These are phyloP conservation scores for Dryadomyces quercus-mongolicae DNA, from an alignment of 2,329 filamentous ascomycete genomes.

Conservation along the genomic window DNA sequence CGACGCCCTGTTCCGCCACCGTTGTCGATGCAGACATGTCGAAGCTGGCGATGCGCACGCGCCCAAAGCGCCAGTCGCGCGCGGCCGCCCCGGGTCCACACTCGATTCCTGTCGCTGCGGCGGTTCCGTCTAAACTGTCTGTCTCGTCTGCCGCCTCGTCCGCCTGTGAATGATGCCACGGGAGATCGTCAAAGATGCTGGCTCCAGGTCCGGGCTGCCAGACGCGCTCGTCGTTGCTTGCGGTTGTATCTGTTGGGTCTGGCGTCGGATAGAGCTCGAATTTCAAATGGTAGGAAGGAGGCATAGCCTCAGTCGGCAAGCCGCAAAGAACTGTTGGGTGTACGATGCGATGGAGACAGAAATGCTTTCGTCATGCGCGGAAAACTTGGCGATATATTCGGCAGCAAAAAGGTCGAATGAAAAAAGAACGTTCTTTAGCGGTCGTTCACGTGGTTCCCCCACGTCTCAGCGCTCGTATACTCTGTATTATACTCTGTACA, in stretches of 20 bases:
- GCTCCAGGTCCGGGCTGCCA: conserved; percentile 39
- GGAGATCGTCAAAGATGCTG: conserved; percentile 44
- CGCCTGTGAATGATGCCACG: conserved; percentile 29
- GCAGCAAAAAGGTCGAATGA: too few species aligned
- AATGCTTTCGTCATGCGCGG: neutral
- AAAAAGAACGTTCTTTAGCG: neutral
- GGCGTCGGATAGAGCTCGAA: conserved; percentile 49
- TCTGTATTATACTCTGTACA: neutral
- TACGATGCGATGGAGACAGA: too few species aligned
- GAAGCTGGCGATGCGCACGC: conserved; percentile 69
- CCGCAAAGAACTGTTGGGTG: neutral
- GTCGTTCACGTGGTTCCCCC: neutral
- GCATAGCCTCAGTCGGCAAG: conserved; percentile 28
- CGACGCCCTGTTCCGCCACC: conserved; percentile 1
- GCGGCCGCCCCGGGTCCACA: conserved; percentile 32
- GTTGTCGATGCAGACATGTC: conserved; percentile 52
- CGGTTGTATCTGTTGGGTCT: conserved; percentile 18
- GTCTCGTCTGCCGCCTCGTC: conserved; percentile 6
- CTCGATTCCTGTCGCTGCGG: too few species aligned
- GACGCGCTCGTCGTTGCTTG: conserved; percentile 1
- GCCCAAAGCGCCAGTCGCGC: conserved; percentile 70
- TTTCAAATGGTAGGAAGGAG: conserved; percentile 51
- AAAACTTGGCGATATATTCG: neutral
- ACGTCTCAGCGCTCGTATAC: neutral
- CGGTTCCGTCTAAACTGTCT: neutral